Conservation (phyloP, 1,284 basidiomycete species). For the Apiotrichum siamense region DNA sequence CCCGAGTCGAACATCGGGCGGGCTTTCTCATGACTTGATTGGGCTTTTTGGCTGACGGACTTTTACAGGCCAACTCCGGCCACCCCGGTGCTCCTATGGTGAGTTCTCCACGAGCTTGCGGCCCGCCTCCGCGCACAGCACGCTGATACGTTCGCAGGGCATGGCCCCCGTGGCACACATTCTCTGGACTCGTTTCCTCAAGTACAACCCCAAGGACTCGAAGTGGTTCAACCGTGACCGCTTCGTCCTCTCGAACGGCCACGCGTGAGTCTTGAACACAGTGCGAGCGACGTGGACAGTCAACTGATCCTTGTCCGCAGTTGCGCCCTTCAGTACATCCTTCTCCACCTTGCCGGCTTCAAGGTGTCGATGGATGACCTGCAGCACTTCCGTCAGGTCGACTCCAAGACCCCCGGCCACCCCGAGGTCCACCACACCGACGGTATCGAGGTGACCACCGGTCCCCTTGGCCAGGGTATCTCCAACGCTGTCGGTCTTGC, state of each 20-base stretch:
- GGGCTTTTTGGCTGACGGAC: background rate
- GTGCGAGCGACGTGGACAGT: too few relatives aligned
- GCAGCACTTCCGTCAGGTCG: conserved; percentile 59
- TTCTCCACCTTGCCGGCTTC: conserved; percentile 49
- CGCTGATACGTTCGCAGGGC: conserved; percentile 39
- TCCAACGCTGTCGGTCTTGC: conserved; percentile 88
- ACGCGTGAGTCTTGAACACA: conserved; percentile 46
- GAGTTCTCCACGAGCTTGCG: conserved; percentile 22
- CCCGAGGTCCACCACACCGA: conserved; percentile 83
- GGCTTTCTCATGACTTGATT: background rate
- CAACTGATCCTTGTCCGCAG: conserved; percentile 47
- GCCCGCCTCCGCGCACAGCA: background rate
- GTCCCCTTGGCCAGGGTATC: conserved; percentile 91
- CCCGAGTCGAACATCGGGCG: background rate
- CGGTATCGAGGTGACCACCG: conserved; percentile 93
- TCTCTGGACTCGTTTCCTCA: conserved; percentile 74
- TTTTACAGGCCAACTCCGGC: conserved; percentile 75
- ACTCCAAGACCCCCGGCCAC: conserved; percentile 84
- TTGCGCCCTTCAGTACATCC: conserved; percentile 57
- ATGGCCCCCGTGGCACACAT: conserved; percentile 85
- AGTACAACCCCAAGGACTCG: conserved; percentile 76
- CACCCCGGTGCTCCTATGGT: conserved; percentile 86
- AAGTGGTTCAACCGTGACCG: conserved; percentile 87
- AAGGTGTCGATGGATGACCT: conserved; percentile 52
- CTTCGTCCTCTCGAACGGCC: conserved; percentile 50